Evolutionary conservation across 495 filamentous ascomycete species (phyloP), one percentile per base, ranked within the genome.

Genomic region (Hypomontagnella monticulosa): DNA sequence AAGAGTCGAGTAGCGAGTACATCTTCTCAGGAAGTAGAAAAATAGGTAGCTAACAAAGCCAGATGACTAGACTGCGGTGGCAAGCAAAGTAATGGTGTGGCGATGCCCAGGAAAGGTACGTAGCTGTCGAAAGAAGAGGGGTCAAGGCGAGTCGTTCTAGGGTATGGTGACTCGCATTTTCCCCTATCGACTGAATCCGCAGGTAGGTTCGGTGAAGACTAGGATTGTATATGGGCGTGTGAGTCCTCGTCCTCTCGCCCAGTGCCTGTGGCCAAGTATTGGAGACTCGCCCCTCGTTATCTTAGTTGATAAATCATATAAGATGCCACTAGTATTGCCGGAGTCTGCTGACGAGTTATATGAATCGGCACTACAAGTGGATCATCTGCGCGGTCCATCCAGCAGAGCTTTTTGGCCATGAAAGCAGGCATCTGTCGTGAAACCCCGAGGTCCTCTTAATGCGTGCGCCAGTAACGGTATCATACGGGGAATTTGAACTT

Each of bases 131-230:
- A 27, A 3, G 23, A n/a, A n/a, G n/a, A n/a, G 23, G 23, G 23
- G 23, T 2, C 2, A 27, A 6, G 23, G 2, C 23, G 23, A 27
- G 23, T 27, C 23, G 6, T 27, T 6, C 23, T 27, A 27, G 23
- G 23, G 23, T 27, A 27, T 27, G 6, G 23, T 27, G 23, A 27
- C 23, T 27, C 3, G 23, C 6, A 27, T 27, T 27, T 6, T 27
- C 23, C 3, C 23, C 23, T 27, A 18, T 15, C 36, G 5, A 50
- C 48, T 27, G 34, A 12, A 30, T 19, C 20, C 11, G 20, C 4
- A 51, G 40, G 23, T 8, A 61, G 33, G 38, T 50, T 69, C 66
- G 66, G 66, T 69, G 43, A 63, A 27, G 32, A 46, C 66, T 41
- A 15, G 66, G 66, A 55, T 57, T 37, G 27, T 69, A 18, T 41